Percentiles rank a stretch among this genome's conserved stretches.
Evolutionary conservation across 2,329 filamentous ascomycete species (phyloP).

Genomic region (Nemania sp.): DNA sequence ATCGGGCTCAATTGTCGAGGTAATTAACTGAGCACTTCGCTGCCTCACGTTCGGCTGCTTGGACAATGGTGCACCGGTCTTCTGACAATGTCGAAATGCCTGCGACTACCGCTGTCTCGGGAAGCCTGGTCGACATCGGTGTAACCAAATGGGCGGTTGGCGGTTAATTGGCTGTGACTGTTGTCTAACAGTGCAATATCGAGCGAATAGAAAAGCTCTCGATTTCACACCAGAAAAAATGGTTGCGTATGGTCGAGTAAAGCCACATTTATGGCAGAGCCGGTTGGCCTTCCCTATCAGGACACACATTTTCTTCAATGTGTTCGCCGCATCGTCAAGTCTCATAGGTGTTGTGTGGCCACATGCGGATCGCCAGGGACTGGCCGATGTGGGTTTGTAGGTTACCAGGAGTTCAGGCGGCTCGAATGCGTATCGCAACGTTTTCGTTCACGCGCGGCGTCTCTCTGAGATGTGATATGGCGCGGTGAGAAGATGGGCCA

Average conservation of each 20-base stretch:
- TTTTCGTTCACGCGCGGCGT: not conserved
- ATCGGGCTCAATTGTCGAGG: not conserved
- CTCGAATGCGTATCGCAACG: not conserved
- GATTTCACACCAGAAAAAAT: not conserved
- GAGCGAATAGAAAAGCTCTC: not conserved
- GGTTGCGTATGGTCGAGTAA: not conserved
- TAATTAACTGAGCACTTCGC: not conserved
- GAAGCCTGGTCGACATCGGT: not conserved
- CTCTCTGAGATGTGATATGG: not conserved
- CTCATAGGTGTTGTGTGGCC: not conserved
- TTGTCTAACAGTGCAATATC: not conserved
- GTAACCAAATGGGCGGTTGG: not conserved
- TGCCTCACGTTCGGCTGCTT: not conserved
- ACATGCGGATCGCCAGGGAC: not conserved
- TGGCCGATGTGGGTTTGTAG: not conserved
- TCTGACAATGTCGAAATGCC: not conserved
- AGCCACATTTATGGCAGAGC: not conserved
- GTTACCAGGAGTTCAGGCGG: not conserved
- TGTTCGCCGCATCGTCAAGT: not conserved
- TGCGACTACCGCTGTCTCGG: not conserved
- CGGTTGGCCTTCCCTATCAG: not conserved
- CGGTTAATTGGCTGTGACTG: not conserved
- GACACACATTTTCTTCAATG: not conserved
- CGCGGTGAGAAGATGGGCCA: not conserved
- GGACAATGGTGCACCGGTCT: not conserved